A percentile compares a stretch with the other conserved stretches of the same genome.
Evolutionary conservation across 306 rosid species (phyloP).

Genomic region (Herpetospermum pedunculosum): DNA sequence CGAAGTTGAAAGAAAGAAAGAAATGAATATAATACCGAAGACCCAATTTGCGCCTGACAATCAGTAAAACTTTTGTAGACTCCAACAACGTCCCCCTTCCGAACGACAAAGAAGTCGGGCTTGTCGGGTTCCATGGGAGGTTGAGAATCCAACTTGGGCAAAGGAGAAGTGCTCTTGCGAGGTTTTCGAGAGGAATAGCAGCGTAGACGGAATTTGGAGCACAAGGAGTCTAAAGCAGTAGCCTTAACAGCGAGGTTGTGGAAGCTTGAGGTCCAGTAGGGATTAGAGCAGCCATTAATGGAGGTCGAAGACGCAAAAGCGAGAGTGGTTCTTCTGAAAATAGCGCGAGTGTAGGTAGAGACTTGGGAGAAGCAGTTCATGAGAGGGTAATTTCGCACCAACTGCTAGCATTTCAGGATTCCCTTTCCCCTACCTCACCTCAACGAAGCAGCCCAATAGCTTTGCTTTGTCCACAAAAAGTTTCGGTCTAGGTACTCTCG

Average conservation of each 20-base stretch:
- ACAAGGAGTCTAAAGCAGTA: conserved; percentile 16
- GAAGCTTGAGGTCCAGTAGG: conserved; percentile 21
- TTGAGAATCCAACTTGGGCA: conserved; percentile 25
- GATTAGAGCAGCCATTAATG: conserved; percentile 12
- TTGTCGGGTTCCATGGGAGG: conserved; percentile 36
- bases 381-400: conserved; percentile 12
- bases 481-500: too few relatives aligned
- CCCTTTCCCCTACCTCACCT: too few relatives aligned
- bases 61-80: conserved; percentile 46
- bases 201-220: conserved; percentile 22
- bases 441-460: too few relatives aligned
- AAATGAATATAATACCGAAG: too few relatives aligned
- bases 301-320: conserved; percentile 16
- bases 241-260: conserved; percentile 10
- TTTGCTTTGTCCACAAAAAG: too few relatives aligned
- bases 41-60: conserved; percentile 78
- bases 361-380: conserved; percentile 53
- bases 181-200: conserved; percentile 44
- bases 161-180: conserved; percentile 19
- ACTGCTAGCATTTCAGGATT: conserved; percentile 5
- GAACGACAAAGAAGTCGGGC: conserved; percentile 63
- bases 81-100: conserved; percentile 86
- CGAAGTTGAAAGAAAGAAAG: conserved; percentile 1
- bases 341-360: conserved; percentile 35
- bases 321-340: conserved; percentile 23